Evolutionary conservation across 257 asterid genomes (phyloP).

Genomic region (Salvia miltiorrhiza): DNA sequence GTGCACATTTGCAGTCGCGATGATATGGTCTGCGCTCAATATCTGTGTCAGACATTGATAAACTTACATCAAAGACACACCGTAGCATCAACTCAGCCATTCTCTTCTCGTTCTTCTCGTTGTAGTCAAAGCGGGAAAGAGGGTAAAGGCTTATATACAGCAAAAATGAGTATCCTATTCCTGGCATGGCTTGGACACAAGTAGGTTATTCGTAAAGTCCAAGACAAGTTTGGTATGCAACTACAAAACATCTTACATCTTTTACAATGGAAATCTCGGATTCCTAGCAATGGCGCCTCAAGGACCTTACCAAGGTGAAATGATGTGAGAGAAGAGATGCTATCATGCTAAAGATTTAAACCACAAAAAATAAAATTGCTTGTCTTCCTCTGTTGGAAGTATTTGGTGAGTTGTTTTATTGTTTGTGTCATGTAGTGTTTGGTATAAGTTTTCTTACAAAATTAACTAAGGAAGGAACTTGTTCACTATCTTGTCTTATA

Average conservation of each 20-base stretch:
- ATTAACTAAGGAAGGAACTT: not conserved
- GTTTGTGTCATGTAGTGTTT: not conserved
- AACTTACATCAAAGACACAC: conserved; percentile 21
- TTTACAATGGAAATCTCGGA: not conserved
- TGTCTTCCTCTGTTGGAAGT: not conserved
- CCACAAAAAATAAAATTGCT: not conserved
- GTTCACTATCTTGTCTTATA: not conserved
- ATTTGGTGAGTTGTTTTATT: not conserved
- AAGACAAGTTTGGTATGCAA: not conserved
- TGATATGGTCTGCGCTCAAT: conserved; percentile 43
- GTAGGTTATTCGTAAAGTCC: too few species aligned
- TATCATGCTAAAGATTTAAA: conserved; percentile 16
- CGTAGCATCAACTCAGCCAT: not conserved
- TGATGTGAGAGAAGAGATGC: not conserved
- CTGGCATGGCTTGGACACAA: not conserved
- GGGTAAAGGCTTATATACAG: not conserved
- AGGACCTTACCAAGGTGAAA: too few species aligned
- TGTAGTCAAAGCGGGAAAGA: too few species aligned
- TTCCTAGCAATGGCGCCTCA: not conserved
- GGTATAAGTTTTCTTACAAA: not conserved
- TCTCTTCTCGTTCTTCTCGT: not conserved
- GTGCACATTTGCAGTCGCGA: conserved; percentile 29
- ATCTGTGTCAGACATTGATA: conserved; percentile 30
- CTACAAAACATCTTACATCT: not conserved
- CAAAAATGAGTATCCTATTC: not conserved